Base-by-base conservation (phyloP, 352 stramenopile species). In the Phytophthora parvispora region DNA sequence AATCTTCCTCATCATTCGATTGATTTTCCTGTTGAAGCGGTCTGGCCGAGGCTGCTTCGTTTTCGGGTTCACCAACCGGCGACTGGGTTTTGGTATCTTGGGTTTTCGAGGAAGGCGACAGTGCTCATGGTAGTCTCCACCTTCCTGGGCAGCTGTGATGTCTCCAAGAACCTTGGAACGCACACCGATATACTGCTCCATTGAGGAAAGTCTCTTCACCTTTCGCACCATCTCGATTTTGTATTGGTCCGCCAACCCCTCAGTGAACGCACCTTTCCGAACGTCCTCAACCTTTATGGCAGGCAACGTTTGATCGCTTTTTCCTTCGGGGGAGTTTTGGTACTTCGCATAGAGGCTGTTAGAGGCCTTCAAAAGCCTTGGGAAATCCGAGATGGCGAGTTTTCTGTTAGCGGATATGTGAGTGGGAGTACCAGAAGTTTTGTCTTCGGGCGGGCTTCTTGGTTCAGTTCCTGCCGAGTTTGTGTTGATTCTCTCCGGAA, bases 11-110 rank as follows among this genome's bases (percentile, higher is more conserved):
- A 96, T 81, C 75, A 92, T 80, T 27, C 87, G 86, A 58, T 95
- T 94, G 56, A 94, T 93, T 63, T 87, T 86, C n/a, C 87, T 80
- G 34, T 91, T 93, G 60, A 96, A 91, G 31, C 86, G 81, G 27
- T 91, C 86, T 0, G 84, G 84, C 18, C 77, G 81, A 31, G 75
- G 77, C 32, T 90, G 77, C n/a, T 70, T 83, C 3, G 60, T 80
- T 48, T 87, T 89, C 15, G 69, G 69, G 22, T 64, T 83, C 42
- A 84, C 15, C 22, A 79, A 51, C 9, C 72, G 58, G 18, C 80
- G 81, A 36, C 67, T 67, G 1, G 77, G 75, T 52, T 92, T 92
- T 20, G 86, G 86, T 55, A 94, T 92, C 67, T 84, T 87, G 1
- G 86, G 84, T n/a, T 94, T 94, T 20, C 83, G 67, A 32, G 83